These are phyloP conservation scores for Poronia punctata DNA, from an alignment of 495 filamentous ascomycete genomes.

Conservation along the genomic window DNA sequence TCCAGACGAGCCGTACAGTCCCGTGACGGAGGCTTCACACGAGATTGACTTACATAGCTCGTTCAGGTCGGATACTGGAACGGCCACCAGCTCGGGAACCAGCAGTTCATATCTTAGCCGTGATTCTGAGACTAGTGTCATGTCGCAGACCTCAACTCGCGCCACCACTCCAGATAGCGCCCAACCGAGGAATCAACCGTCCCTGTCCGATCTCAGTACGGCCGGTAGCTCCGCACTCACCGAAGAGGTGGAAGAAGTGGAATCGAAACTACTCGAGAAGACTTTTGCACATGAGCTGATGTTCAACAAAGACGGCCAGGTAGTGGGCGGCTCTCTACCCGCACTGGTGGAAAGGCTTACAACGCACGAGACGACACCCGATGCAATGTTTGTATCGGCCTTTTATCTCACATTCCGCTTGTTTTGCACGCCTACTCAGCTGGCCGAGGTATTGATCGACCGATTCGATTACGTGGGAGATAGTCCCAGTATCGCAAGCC, in stretches of 20 bases:
- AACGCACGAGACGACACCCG: slow-evolving; percentile 86
- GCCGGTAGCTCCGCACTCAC: slow-evolving; percentile 53
- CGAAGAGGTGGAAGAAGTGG: slow-evolving; percentile 69
- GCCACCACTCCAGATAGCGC: slow-evolving; percentile 78
- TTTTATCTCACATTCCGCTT: slow-evolving; percentile 97
- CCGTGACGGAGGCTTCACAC: slow-evolving; percentile 30
- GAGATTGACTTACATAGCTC: slow-evolving; percentile 41
- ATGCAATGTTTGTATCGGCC: slow-evolving; percentile 84
- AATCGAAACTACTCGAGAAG: slow-evolving; percentile 74
- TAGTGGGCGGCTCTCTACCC: slow-evolving; percentile 85
- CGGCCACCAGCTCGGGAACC: slow-evolving; percentile 46
- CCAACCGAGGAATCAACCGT: slow-evolving; percentile 39
- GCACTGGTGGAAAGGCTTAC: slow-evolving; percentile 92
- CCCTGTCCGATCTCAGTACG: slow-evolving; percentile 50
- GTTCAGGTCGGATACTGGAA: slow-evolving; percentile 43
- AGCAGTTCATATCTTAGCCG: slow-evolving; percentile 73
- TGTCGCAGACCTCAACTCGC: slow-evolving; percentile 78
- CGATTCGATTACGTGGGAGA: slow-evolving; percentile 89
- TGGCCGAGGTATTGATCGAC: slow-evolving; percentile 75
- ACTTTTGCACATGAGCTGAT: slow-evolving; percentile 86
- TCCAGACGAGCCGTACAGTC: slow-evolving; percentile 39
- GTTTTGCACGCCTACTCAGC: slow-evolving; percentile 74
- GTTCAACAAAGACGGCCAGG: slow-evolving; percentile 88
- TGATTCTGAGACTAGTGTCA: slow-evolving; percentile 72
- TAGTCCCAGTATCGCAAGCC: slow-evolving; percentile 60